Percentiles rank a stretch among this genome's conserved stretches.
Evolutionary conservation across 495 filamentous ascomycete species (phyloP).

Genomic region (Immersiella caudata): DNA sequence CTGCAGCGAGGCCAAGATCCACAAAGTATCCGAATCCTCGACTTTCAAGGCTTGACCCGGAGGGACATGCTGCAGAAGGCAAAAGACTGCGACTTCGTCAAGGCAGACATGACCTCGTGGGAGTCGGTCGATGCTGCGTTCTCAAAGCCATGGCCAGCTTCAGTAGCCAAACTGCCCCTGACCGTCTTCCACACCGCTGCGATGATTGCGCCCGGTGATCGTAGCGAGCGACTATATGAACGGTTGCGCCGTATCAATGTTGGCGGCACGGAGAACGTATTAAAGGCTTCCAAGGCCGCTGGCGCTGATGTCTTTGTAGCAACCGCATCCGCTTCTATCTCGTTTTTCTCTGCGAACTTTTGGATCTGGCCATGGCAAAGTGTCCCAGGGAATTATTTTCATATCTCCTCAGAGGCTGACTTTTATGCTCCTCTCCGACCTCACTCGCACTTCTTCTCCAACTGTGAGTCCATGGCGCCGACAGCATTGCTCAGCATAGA

Average conservation of each 20-base stretch:
- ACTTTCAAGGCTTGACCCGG: conserved; percentile 50
- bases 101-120: conserved; percentile 57
- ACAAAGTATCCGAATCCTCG: conserved; percentile 57
- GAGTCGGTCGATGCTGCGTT: conserved; percentile 51
- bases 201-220: conserved; percentile 53
- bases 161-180: conserved; percentile 49
- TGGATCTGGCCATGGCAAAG: conserved; percentile 55
- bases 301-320: conserved; percentile 60
- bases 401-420: conserved; percentile 51
- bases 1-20: conserved; percentile 57
- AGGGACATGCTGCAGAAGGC: conserved; percentile 42
- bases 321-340: conserved; percentile 60
- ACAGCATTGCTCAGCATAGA: background rate
- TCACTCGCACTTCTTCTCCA: conserved; percentile 56
- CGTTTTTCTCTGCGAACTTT: conserved; percentile 46
- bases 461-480: conserved; percentile 38
- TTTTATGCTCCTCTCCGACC: conserved; percentile 47
- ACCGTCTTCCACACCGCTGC: conserved; percentile 65
- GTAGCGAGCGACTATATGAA: conserved; percentile 49
- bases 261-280: conserved; percentile 60
- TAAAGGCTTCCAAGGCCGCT: conserved; percentile 51
- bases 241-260: conserved; percentile 58
- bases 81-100: conserved; percentile 48
- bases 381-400: conserved; percentile 43
- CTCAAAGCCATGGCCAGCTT: conserved; percentile 51